Evolutionary conservation across 176 grass and related monocot species (phyloP).

Genomic region (Pharus latifolius): DNA sequence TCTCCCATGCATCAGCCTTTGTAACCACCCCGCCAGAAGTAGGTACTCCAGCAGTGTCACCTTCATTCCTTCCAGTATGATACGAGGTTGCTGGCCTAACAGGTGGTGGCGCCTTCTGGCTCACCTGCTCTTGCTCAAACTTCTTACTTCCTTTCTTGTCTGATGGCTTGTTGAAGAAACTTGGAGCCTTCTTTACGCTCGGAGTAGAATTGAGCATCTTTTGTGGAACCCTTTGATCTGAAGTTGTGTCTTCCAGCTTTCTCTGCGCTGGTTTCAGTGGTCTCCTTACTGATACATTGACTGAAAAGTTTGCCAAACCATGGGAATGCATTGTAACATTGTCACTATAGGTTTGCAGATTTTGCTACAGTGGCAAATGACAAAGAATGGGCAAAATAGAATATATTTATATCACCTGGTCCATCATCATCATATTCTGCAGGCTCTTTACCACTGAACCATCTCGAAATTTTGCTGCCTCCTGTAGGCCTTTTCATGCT

Average conservation of each 20-base stretch:
- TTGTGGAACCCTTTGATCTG: slow-evolving; percentile 16
- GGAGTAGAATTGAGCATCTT: slow-evolving; percentile 24
- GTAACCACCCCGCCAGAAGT: slow-evolving; percentile 7
- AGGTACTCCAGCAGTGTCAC: neutral
- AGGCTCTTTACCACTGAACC: slow-evolving; percentile 50
- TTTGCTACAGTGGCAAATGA: neutral
- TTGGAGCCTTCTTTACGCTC: slow-evolving; percentile 28
- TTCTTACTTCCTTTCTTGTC: slow-evolving; percentile 48
- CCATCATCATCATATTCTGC: slow-evolving; percentile 33
- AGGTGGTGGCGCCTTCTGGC: slow-evolving; percentile 19
- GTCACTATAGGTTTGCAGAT: neutral
- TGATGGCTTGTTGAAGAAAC: slow-evolving; percentile 34
- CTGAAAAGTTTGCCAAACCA: slow-evolving; percentile 20
- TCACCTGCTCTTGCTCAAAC: slow-evolving; percentile 36
- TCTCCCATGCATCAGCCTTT: slow-evolving; percentile 65
- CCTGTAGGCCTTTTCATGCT: slow-evolving; percentile 40
- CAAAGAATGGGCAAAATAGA: neutral
- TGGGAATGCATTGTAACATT: neutral
- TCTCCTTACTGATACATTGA: slow-evolving; percentile 20
- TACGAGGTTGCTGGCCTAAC: slow-evolving; percentile 28
- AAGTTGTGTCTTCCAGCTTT: neutral
- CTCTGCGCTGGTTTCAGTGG: slow-evolving; percentile 17
- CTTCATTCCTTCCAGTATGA: slow-evolving; percentile 19
- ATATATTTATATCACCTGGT: slow-evolving; percentile 31
- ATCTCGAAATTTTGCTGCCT: slow-evolving; percentile 52